Percentiles rank a stretch among this genome's conserved stretches.
These are phyloP conservation scores for Raffaelea albimanens DNA, from an alignment of 2,329 filamentous ascomycete genomes.

Conservation along the genomic window DNA sequence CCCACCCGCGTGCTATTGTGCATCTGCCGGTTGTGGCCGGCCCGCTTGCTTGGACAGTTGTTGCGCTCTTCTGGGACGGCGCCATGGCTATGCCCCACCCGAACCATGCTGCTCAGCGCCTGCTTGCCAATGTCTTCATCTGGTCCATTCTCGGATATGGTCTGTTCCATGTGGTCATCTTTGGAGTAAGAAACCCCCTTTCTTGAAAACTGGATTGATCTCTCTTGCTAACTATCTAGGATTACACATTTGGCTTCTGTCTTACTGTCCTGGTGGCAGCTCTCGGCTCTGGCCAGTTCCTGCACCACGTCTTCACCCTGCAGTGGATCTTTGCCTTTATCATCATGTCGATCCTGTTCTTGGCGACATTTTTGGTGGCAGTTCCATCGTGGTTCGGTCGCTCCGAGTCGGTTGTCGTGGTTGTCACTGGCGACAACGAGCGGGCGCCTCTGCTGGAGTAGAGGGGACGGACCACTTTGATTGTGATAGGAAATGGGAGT, in stretches of 20 bases:
- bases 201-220: neutral
- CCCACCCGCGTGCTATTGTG: conserved; percentile 48
- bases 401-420: conserved; percentile 25
- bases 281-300: conserved; percentile 69
- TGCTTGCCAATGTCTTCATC: conserved; percentile 80
- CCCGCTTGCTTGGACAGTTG: conserved; percentile 77
- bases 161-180: conserved; percentile 61
- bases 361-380: conserved; percentile 56
- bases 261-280: conserved; percentile 65
- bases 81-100: conserved; percentile 69
- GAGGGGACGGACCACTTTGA: too few species aligned
- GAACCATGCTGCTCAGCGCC: conserved; percentile 56
- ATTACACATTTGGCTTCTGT: conserved; percentile 70
- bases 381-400: conserved; percentile 54
- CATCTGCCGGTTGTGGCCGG: conserved; percentile 67
- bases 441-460: conserved; percentile 51
- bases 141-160: conserved; percentile 76
- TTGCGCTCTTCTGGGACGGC: conserved; percentile 82
- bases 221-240: conserved; percentile 25
- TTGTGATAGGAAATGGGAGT: too few species aligned
- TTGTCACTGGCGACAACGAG: conserved; percentile 36
- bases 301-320: conserved; percentile 61
- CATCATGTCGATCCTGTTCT: conserved; percentile 67
- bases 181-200: conserved; percentile 45
- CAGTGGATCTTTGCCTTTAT: conserved; percentile 91